Base-by-base conservation (phyloP, 2,329 filamentous ascomycete species). In the Diaporthe vaccinii region DNA sequence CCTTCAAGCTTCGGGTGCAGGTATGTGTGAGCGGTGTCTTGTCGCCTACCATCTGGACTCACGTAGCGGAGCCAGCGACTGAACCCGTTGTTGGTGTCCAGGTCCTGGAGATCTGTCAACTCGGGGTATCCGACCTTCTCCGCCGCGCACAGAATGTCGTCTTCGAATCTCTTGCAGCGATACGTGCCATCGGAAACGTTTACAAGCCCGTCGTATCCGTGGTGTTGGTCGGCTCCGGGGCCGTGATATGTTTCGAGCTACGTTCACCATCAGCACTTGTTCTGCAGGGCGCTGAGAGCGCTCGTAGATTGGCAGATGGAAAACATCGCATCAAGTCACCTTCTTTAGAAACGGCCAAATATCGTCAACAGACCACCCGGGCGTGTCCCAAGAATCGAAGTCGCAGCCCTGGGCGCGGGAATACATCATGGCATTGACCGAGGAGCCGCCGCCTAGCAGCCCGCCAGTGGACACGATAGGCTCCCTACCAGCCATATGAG, bases 261-360 rank as follows among this genome's bases (percentile, higher is more conserved):
- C 20, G 14, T 34, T 44, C 39, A 5, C n/a, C 15, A 25, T 61
- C n/a, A 61, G 36, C 28, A 17, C 7, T 10, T 28, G 12, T 28
- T 14, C 36, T 41, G 12, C 58, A 15, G 2, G 7, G n/a, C 20
- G 0, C 20, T 28, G 5, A 8, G 22, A 25, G 22, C 4, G 4
- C 5, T 39, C 9, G 10, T 25, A 36, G 2, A 25, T 17, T 7
- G n/a, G 51, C 25, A 15, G 31, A 55, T 5, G 14, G 39, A 14
- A 12, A 34, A 15, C 51, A 31, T 28, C 8, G 5, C 4, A 57
- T 5, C 9, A 20, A 14, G 10, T 20, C 2, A 78, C 79, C 73
- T 89, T 90, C 71, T 87, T 89, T 76, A 89, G 79, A 74, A 87
- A 86, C 0, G 89, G 88, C 14, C 87, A 73, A 81, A 91, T 41